Percentiles rank a stretch among this genome's conserved stretches.
These are phyloP conservation scores for Lachancea kluyveri DNA, from an alignment of 805 yeast genomes.

Conservation along the genomic window DNA sequence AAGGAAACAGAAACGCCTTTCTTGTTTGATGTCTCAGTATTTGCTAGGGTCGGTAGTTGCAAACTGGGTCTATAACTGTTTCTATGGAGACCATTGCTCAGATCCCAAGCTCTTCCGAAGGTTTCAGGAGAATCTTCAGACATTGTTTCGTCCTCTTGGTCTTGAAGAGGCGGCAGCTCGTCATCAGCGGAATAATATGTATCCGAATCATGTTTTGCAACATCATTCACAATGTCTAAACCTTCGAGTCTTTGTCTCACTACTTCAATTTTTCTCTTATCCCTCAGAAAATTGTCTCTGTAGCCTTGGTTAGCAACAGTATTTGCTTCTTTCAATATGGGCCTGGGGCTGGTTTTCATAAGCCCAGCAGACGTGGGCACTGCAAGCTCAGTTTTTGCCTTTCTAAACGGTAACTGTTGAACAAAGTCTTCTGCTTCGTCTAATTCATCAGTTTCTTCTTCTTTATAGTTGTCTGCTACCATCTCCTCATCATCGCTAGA, in stretches of 20 bases:
- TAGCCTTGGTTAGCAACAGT: neutral
- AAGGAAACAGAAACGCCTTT: too few relatives aligned
- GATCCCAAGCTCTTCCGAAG: neutral
- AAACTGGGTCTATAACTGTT: constrained; percentile 3
- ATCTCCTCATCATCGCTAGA: neutral
- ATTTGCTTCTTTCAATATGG: neutral
- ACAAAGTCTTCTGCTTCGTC: neutral
- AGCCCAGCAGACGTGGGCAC: neutral
- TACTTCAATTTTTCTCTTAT: constrained; percentile 1
- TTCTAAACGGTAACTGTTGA: too few relatives aligned
- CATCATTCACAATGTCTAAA: too few relatives aligned
- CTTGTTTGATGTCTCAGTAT: too few relatives aligned
- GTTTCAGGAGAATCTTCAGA: constrained; percentile 1
- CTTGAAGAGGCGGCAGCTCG: neutral
- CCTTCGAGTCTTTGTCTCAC: too few relatives aligned
- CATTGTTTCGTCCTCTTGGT: neutral
- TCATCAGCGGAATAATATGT: constrained; percentile 3
- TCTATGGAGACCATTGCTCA: constrained; percentile 1
- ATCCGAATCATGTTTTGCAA: neutral
- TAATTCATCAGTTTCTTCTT: neutral
- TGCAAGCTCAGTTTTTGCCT: neutral
- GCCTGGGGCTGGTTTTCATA: neutral
- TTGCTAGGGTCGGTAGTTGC: too few relatives aligned
- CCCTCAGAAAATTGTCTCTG: constrained; percentile 1
- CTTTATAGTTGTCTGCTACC: neutral